Evolutionary conservation across 2,329 filamentous ascomycete genomes (phyloP), one percentile per base, ranked within the genome.

Genomic region (Grosmannia clavigera): DNA sequence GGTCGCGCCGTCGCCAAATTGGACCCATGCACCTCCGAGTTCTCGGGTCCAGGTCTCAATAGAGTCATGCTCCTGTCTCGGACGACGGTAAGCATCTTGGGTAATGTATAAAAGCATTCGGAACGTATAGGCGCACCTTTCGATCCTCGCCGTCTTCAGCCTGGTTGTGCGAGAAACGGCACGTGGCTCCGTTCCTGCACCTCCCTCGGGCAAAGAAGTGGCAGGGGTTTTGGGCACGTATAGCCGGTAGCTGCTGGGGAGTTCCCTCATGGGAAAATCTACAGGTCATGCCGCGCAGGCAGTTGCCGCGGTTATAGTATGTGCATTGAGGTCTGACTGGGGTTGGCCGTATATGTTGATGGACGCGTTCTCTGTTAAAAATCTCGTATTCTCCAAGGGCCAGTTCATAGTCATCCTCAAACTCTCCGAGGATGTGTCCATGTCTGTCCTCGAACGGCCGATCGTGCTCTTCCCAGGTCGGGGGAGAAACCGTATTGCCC

Each of bases 1-100:
- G 0, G 58, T 58, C 1, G 68, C 70, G 5, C 73, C 73, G 16
- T 68, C 67, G 10, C 65, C 67, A 16, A 74, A 74, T 11, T 67
- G 53, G 1, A 66, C 70, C 60, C 68, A 62, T 3, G 67, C 68
- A 1, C 70, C 72, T 12, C 63, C 31, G 14, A 68, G 51, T 33
- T 64, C 60, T 1, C 66, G 62, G n/a, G 55, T 56, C 62, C 62
- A 66, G 1, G 51, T 54, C 10, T 61, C 60, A 3, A 56, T 1
- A 6, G 14, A 1, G 10, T 31, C 55, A 9, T 5, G 4, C 10
- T 56, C 53, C 35, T 55, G n/a, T 22, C 5, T n/a, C 38, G 14
- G 38, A 40, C 3, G 6, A 38, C 2, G 4, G 25, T 51, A 5
- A 51, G 48, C 48, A 25, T 12, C 7, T 3, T n/a, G 25, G 1